These are phyloP conservation scores for Lumnitzera racemosa DNA, from an alignment of 345 rosid species.

Conservation along the genomic window DNA sequence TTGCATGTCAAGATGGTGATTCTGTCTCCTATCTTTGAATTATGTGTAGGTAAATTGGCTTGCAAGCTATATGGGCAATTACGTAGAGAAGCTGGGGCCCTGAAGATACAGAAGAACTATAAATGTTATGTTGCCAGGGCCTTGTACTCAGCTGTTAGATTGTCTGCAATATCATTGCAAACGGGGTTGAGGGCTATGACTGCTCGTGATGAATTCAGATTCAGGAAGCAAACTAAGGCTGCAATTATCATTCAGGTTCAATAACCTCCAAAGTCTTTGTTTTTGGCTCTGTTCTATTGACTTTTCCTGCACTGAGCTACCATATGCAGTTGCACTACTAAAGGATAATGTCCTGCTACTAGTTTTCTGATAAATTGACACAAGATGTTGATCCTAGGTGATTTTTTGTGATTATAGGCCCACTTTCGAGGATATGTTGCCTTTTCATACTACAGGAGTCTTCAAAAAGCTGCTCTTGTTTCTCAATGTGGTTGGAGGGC, in stretches of 20 bases:
- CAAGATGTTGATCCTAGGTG: background rate
- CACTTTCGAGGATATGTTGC: constrained; percentile 57
- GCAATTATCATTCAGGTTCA: constrained; percentile 82
- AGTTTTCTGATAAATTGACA: background rate
- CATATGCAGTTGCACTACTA: background rate
- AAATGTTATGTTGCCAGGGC: constrained; percentile 54
- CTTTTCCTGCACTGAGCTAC: constrained; percentile 13
- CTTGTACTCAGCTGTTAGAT: constrained; percentile 43
- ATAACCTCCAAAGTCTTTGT: background rate
- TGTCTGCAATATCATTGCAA: constrained; percentile 67
- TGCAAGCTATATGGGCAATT: constrained; percentile 76
- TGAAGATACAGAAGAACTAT: constrained; percentile 87
- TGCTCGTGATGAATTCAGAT: constrained; percentile 91
- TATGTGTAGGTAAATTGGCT: constrained; percentile 62
- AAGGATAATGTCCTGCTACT: no score
- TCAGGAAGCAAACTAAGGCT: constrained; percentile 87
- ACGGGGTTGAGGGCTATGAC: constrained; percentile 89
- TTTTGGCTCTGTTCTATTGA: background rate
- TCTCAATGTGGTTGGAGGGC: constrained; percentile 96
- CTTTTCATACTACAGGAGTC: constrained; percentile 65
- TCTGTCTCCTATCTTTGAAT: constrained; percentile 13
- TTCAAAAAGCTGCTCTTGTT: constrained; percentile 70
- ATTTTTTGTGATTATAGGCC: constrained; percentile 48
- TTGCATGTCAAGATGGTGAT: background rate
- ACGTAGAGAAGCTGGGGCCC: constrained; percentile 80